Evolutionary conservation across 441 rosid genomes (phyloP), one percentile per base, ranked within the genome.

Genomic region (Pelargonium cotyledonis): DNA sequence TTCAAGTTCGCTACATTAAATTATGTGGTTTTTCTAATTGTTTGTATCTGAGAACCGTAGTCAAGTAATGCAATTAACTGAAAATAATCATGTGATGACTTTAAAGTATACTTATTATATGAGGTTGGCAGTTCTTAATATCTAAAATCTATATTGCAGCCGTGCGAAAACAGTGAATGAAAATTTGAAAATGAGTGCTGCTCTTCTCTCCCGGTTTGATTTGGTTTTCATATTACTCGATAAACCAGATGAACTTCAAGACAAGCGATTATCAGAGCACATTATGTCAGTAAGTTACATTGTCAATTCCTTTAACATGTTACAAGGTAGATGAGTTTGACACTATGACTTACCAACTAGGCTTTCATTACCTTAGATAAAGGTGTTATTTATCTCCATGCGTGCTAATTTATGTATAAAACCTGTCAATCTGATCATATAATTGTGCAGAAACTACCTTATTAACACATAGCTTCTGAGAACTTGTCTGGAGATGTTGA

Each of bases 161-260:
- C 98, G 98, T 62, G 96, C 98, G 51, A 95, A 89, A 89, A 95
- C 99, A 47, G 98, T 95, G 77, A 95, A 95, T 19, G 99, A 95
- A 78, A 95, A 92, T 76, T 81, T 95, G 83, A 92, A 90, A 77
- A 92, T 92, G 99, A 95, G 86, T 76, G 93, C 96, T 77, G 93
- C 99, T 71, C 91, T 95, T 61, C 93, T 95, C 73, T 90, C 98
- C 12, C 90, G 99, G 75, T 95, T 95, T 78, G 99, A 95, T 88
- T 81, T 95, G 84, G 92, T 90, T 74, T 95, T 95, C 91, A 95
- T 92, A 79, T 79, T 95, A 76, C 97, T 92, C 76, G 99, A 95
- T 80, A 92, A 90, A 75, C 99, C 91, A 71, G 95, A 95, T 82
- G 96, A 90, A 87, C 80, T 85, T 67, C 85, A 86, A 79, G 99